These are phyloP conservation scores for Fulvia fulva DNA, from an alignment of 2,329 filamentous ascomycete species.

Conservation along the genomic window DNA sequence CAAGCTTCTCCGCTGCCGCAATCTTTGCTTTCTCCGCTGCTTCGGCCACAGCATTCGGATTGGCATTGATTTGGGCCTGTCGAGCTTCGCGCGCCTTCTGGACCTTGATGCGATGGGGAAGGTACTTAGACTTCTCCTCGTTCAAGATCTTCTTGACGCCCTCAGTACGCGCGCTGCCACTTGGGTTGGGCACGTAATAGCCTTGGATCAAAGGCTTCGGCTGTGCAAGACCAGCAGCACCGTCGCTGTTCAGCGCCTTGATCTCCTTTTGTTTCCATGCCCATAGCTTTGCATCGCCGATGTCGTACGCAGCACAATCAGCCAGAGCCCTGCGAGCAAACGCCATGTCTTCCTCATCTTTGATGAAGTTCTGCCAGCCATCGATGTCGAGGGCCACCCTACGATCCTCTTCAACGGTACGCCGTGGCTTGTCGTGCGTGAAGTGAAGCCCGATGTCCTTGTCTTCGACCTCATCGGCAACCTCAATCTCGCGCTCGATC, in stretches of 20 bases:
- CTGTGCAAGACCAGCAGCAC: slow-evolving; percentile 51
- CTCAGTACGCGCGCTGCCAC: slow-evolving; percentile 86
- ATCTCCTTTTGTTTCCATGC: slow-evolving; percentile 69
- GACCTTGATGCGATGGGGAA: slow-evolving; percentile 95
- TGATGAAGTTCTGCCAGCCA: slow-evolving; percentile 64
- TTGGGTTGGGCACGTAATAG: slow-evolving; percentile 79
- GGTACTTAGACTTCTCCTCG: slow-evolving; percentile 95
- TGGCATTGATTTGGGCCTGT: slow-evolving; percentile 68
- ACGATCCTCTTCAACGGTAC: slow-evolving; percentile 64
- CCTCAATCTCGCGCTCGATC: slow-evolving; percentile 46
- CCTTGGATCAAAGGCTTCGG: slow-evolving; percentile 55
- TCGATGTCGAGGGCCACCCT: slow-evolving; percentile 64
- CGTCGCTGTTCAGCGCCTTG: slow-evolving; percentile 62
- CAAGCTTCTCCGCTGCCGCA: slow-evolving; percentile 66
- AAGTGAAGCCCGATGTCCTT: slow-evolving; percentile 58
- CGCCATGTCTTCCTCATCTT: slow-evolving; percentile 64
- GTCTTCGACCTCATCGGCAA: slow-evolving; percentile 42
- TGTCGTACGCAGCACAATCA: slow-evolving; percentile 43
- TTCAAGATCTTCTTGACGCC: slow-evolving; percentile 94
- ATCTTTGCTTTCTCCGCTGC: slow-evolving; percentile 53
- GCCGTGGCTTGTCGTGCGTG: slow-evolving; percentile 55
- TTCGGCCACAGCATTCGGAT: slow-evolving; percentile 60
- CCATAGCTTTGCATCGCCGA: slow-evolving; percentile 60
- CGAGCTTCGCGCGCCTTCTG: slow-evolving; percentile 86
- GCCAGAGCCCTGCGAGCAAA: slow-evolving; percentile 53